Evolutionary conservation across 768 basidiomycete genomes (phyloP).

Genomic region (Trametopsis cervina): DNA sequence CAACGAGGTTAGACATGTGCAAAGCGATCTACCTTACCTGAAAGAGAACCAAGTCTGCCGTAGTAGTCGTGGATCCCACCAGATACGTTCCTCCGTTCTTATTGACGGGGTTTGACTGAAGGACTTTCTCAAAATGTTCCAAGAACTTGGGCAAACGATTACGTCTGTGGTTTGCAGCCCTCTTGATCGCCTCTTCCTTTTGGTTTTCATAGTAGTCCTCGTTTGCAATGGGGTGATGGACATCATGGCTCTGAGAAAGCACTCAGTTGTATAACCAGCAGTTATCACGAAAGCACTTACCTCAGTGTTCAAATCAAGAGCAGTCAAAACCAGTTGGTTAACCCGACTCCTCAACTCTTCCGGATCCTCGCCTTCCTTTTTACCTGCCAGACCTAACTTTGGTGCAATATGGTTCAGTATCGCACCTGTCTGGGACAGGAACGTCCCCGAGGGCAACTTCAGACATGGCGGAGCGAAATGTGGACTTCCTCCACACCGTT

Average conservation of each 20-base stretch:
- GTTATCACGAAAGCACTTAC: slow-evolving; percentile 13
- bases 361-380: slow-evolving; percentile 23
- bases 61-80: slow-evolving; percentile 26
- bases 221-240: slow-evolving; percentile 31
- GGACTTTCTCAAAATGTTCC: slow-evolving; percentile 28
- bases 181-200: slow-evolving; percentile 27
- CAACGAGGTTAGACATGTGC: not conserved
- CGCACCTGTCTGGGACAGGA: slow-evolving; percentile 30
- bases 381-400: slow-evolving; percentile 28
- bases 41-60: slow-evolving; percentile 37
- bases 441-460: slow-evolving; percentile 22
- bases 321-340: slow-evolving; percentile 33
- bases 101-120: slow-evolving; percentile 21
- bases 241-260: slow-evolving; percentile 20
- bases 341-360: slow-evolving; percentile 27
- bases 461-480: slow-evolving; percentile 38
- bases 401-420: slow-evolving; percentile 32
- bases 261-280: not conserved
- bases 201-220: slow-evolving; percentile 35
- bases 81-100: slow-evolving; percentile 20
- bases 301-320: slow-evolving; percentile 30
- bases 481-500: slow-evolving; percentile 20
- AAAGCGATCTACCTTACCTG: slow-evolving; percentile 22
- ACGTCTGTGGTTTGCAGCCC: slow-evolving; percentile 29
- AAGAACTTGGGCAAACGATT: slow-evolving; percentile 35